phyloP scores from a whole-genome alignment of 2,329 filamentous ascomycete genomes.

The Penicillium sp. region DNA sequence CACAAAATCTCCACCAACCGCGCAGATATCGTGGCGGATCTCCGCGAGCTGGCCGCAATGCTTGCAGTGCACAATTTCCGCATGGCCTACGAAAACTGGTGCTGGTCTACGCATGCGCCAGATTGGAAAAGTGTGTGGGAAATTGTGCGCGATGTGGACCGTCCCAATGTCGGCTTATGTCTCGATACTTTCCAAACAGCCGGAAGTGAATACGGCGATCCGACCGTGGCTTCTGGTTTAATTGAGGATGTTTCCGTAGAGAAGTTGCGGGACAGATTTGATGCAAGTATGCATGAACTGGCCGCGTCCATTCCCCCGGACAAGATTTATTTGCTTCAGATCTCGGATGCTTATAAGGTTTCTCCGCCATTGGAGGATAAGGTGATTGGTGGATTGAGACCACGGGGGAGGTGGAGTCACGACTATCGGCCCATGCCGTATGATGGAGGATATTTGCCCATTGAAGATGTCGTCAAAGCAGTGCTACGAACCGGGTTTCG shows the following conservation, averaged over 20 bases:
- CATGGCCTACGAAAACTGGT: constrained; percentile 81
- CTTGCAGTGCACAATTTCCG: constrained; percentile 61
- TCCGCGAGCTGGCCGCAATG: constrained; percentile 67
- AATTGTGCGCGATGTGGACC: constrained; percentile 65
- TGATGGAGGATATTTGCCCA: constrained; percentile 71
- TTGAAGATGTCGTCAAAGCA: constrained; percentile 66
- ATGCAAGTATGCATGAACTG: constrained; percentile 61
- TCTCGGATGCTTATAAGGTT: constrained; percentile 73
- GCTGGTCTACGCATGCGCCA: constrained; percentile 73
- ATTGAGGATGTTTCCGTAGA: constrained; percentile 54
- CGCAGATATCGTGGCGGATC: constrained; percentile 61
- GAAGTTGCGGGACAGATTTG: constrained; percentile 57
- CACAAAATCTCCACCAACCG: constrained; percentile 57
- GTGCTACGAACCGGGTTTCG: constrained; percentile 70
- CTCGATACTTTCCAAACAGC: constrained; percentile 79
- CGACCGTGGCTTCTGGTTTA: constrained; percentile 65
- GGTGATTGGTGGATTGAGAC: constrained; percentile 59
- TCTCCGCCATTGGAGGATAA: constrained; percentile 58
- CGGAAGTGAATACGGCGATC: constrained; percentile 74
- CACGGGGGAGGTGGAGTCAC: constrained; percentile 72
- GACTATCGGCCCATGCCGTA: constrained; percentile 71
- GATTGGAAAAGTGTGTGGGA: constrained; percentile 72
- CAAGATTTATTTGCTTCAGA: constrained; percentile 76
- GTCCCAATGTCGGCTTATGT: constrained; percentile 72
- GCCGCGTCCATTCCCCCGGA: constrained; percentile 62